Base-by-base conservation (phyloP, 176 grass and related monocot species). In the Tuctoria greenei region DNA sequence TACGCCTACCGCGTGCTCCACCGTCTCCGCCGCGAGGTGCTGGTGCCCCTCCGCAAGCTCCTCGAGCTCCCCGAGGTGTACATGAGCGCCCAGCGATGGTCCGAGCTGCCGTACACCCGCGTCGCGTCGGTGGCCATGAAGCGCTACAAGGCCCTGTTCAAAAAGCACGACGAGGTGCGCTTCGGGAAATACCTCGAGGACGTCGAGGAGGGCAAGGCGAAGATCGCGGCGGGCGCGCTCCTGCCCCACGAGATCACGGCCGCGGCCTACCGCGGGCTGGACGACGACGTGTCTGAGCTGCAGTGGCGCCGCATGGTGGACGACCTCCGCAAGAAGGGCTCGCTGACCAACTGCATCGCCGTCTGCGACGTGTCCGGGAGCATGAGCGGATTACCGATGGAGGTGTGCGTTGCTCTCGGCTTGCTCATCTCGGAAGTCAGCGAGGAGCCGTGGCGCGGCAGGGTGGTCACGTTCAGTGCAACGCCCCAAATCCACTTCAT, bases 91-190 rank as follows among this genome's bases (percentile, higher is more conserved):
- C 11, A 13, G 24, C 1, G 41, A 66, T 90, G 87, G 87, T 36
- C 11, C 13, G 64, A 28, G 28, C 64, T 91, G 41, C 84, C 76
- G 6, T 87, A 87, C 84, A 54, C 31, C 16, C 88, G 84, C 73
- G 88, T 91, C 5, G 84, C 84, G 14, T 91, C 84, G 37, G 84
- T 91, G 20, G 88, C 88, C 23, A 87, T 91, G 88, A 71, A 76
- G 56, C 55, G 63, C 49, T 91, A 84, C 56, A 91, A 80, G 34
- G 62, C 76, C 17, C 56, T 75, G 23, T 94, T 94, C 88, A 31
- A 39, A 71, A 86, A 84, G 75, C 85, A 83, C 80, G 88, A 94
- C 61, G 38, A 49, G 47, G 21, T 31, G 5, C 70, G 84, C 36
- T 79, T 91, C 46, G 8, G 58, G 17, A 56, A 23, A n/a, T 91